These are phyloP conservation scores for Paradendryphiella salina DNA, from an alignment of 2,329 filamentous ascomycete species.

Conservation along the genomic window DNA sequence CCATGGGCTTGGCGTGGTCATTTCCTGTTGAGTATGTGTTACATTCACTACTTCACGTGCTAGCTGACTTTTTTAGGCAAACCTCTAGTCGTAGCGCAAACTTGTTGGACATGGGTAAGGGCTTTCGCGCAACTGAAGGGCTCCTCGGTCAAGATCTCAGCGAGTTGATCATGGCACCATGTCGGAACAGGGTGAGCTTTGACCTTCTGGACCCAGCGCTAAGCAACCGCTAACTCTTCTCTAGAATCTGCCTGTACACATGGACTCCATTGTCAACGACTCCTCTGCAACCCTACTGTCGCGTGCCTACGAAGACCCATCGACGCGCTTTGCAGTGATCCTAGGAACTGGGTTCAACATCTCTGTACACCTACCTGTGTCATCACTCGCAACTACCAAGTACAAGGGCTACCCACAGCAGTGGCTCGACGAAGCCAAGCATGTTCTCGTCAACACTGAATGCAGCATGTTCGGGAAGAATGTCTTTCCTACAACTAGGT, in stretches of 20 bases:
- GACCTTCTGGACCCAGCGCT: background rate
- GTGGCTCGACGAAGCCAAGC: slow-evolving; percentile 61
- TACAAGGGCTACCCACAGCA: slow-evolving; percentile 59
- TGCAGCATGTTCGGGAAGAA: slow-evolving; percentile 67
- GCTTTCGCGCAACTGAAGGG: slow-evolving; percentile 63
- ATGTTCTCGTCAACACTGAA: slow-evolving; percentile 68
- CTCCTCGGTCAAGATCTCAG: slow-evolving; percentile 63
- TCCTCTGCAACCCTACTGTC: slow-evolving; percentile 64
- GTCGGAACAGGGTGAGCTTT: slow-evolving; percentile 51
- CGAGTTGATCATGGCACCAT: slow-evolving; percentile 62
- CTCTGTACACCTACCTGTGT: slow-evolving; percentile 63
- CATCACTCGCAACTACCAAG: slow-evolving; percentile 58
- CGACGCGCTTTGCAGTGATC: slow-evolving; percentile 65
- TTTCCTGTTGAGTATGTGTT: slow-evolving; percentile 62
- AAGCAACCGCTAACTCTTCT: slow-evolving; percentile 21
- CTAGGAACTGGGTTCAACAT: slow-evolving; percentile 68
- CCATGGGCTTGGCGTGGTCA: slow-evolving; percentile 67
- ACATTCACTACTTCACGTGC: background rate
- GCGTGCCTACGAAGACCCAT: slow-evolving; percentile 63
- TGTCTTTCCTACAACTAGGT: slow-evolving; percentile 61
- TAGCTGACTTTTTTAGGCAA: slow-evolving; percentile 48
- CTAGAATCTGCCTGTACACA: slow-evolving; percentile 58
- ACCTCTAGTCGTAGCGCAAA: slow-evolving; percentile 62
- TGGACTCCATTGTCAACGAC: slow-evolving; percentile 68
- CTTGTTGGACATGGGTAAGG: slow-evolving; percentile 67